Conservation (phyloP, 2,329 filamentous ascomycete genomes). For the Colletotrichum gloeosporioides region DNA sequence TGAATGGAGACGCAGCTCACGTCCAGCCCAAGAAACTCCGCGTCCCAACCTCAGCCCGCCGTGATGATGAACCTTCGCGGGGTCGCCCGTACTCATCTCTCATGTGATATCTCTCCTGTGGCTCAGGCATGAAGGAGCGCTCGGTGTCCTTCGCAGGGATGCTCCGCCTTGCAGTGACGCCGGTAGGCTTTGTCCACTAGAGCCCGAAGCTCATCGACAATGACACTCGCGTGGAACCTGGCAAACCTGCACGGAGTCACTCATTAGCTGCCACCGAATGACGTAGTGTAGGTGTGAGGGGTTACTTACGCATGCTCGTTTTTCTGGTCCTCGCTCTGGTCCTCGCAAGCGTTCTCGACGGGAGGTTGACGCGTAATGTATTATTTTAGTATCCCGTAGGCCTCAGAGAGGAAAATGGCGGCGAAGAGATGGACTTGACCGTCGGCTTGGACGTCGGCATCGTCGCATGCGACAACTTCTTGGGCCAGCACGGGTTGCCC, state of each 20-base stretch:
- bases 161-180: not conserved
- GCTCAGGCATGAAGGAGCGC: not conserved
- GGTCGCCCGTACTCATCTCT: not conserved
- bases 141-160: not conserved
- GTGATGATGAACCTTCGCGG: not conserved
- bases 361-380: not conserved
- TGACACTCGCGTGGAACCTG: not conserved
- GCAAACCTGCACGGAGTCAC: not conserved
- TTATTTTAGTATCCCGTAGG: not conserved
- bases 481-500: not conserved
- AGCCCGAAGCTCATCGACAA: not conserved
- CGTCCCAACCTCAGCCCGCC: not conserved
- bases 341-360: not conserved
- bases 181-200: not conserved
- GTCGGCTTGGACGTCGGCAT: not conserved
- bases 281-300: not conserved
- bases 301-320: not conserved
- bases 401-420: not conserved
- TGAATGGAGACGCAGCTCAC: not conserved
- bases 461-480: not conserved
- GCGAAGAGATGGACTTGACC: not conserved
- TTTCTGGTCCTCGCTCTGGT: not conserved
- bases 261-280: not conserved
- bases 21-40: not conserved
- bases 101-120: not conserved